Base-by-base conservation (phyloP, 805 yeast species). In the Zygosaccharomyces lentus region DNA sequence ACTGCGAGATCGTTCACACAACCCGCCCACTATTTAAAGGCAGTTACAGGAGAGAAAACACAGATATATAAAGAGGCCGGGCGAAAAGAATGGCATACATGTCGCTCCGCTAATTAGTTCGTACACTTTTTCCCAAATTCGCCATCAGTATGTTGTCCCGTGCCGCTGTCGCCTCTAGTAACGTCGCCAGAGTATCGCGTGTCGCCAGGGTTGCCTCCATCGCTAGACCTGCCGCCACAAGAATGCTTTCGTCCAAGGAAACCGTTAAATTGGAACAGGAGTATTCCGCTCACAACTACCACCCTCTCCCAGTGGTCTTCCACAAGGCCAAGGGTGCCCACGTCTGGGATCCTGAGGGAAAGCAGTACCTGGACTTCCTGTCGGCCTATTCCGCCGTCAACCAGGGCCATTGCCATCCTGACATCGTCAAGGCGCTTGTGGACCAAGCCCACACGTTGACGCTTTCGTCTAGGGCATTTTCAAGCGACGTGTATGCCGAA, bases 291-390 rank as follows among this genome's bases (percentile, higher is more conserved):
- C 97, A 90, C 72, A 91, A 91, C 75, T 91, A 91, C 73, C 96
- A 88, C 70, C 97, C 98, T 42, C 72, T 91, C 52, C 98, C 98
- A 9, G 96, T 91, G 49, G 97, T 91, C 12, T 86, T 91, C 70
- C 76, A 85, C 59, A 81, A 76, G 60, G 98, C 96, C 12, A 54
- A 66, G 49, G 98, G 98, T 41, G 96, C 96, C 23, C 84, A 87
- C 54, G 96, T 91, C 17, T 91, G 96, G 96, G 98, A 91, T 66
- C 96, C 97, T 6, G 98, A 91, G 70, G 97, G 96, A 54, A 87
- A 83, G 32, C 90, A 89, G 65, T 91, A 90, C 68, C 72, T 91
- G 54, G 98, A 91, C 68, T 91, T 91, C 63, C 72, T 91, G 50
- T 84, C 95, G 13, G 97, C 97, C 9, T 91, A 91, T 70, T 88